Conservation (phyloP, 2,329 filamentous ascomycete genomes). For the Pseudogymnoascus sp. region DNA sequence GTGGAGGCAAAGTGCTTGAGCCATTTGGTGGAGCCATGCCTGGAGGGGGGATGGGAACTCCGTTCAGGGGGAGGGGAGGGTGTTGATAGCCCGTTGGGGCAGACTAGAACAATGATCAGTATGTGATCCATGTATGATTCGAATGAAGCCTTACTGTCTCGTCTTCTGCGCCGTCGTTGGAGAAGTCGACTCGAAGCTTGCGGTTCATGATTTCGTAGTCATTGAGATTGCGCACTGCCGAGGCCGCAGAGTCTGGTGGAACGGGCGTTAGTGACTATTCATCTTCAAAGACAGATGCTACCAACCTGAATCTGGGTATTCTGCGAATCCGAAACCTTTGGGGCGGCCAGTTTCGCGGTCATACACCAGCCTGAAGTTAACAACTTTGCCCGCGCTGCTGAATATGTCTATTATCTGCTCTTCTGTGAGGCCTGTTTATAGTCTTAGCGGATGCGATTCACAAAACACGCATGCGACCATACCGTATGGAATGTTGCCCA, state of each 20-base stretch:
- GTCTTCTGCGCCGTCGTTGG: slow-evolving; percentile 72
- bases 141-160: slow-evolving; percentile 31
- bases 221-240: slow-evolving; percentile 90
- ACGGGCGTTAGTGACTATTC: slow-evolving; percentile 10
- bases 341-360: slow-evolving; percentile 91
- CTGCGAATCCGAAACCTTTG: slow-evolving; percentile 94
- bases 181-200: slow-evolving; percentile 91
- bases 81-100: slow-evolving; percentile 31
- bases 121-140: background rate
- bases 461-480: slow-evolving; percentile 22
- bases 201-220: slow-evolving; percentile 92
- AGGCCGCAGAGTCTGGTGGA: slow-evolving; percentile 65
- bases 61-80: slow-evolving; percentile 26
- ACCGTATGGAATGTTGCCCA: slow-evolving; percentile 82
- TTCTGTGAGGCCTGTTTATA: slow-evolving; percentile 73
- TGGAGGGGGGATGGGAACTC: slow-evolving; percentile 28
- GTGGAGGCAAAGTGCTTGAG: slow-evolving; percentile 55
- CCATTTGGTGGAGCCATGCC: slow-evolving; percentile 32
- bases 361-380: slow-evolving; percentile 89
- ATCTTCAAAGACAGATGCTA: slow-evolving; percentile 4
- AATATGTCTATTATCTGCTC: slow-evolving; percentile 95
- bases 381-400: slow-evolving; percentile 78
- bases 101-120: slow-evolving; percentile 17
- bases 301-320: slow-evolving; percentile 83
- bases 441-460: slow-evolving; percentile 14